phyloP scores from a whole-genome alignment of 116 monocot genomes.

The Phalaenopsis hybrid region DNA sequence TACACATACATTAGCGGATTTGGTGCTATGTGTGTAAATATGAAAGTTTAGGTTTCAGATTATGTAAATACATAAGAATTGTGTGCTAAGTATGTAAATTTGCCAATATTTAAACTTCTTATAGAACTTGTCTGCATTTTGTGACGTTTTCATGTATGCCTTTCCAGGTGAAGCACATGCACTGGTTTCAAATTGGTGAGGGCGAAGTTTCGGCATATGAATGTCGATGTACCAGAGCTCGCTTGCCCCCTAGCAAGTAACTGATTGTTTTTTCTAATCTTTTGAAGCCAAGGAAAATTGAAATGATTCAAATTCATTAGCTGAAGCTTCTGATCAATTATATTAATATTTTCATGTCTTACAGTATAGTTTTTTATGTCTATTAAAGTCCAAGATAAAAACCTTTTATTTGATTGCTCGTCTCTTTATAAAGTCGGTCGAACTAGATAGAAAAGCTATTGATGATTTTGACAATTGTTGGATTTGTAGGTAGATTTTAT shows the following conservation, averaged over 20 bases:
- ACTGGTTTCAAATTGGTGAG: conserved; percentile 67
- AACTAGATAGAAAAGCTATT: too few relatives aligned
- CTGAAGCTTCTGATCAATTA: conserved; percentile 5
- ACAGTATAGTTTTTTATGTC: too few relatives aligned
- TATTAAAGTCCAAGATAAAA: too few relatives aligned
- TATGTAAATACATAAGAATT: too few relatives aligned
- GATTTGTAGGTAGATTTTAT: too few relatives aligned
- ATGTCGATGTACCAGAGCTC: conserved; percentile 84
- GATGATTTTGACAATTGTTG: too few relatives aligned
- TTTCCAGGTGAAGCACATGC: conserved; percentile 91
- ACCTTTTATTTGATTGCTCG: too few relatives aligned
- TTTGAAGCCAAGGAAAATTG: neutral
- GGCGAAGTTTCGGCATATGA: conserved; percentile 69
- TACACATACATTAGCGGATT: too few relatives aligned
- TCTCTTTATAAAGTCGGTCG: too few relatives aligned
- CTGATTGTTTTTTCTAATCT: neutral
- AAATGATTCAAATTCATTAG: conserved; percentile 5
- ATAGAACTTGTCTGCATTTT: neutral
- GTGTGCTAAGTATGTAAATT: neutral
- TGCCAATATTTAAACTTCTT: neutral
- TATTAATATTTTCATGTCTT: neutral
- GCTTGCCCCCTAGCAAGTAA: conserved; percentile 89
- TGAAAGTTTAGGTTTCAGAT: too few relatives aligned
- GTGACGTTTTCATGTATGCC: conserved; percentile 2
- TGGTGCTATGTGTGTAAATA: too few relatives aligned